Base-by-base conservation (phyloP, 2,329 filamentous ascomycete species). In the Nothophoma quercina region DNA sequence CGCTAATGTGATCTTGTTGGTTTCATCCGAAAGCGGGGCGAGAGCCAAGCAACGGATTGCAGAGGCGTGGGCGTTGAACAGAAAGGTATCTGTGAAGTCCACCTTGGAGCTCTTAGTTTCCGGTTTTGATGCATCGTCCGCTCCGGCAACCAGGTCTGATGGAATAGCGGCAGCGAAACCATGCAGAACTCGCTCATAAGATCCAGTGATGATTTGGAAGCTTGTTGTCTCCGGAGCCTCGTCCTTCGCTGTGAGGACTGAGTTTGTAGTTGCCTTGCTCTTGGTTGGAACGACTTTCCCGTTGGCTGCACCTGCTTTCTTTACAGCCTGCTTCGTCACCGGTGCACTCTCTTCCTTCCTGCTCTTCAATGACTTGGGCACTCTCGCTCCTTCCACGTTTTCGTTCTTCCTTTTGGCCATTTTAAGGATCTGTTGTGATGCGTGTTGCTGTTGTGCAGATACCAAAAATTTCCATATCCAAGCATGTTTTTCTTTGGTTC, bases 31-130 rank as follows among this genome's bases (percentile, higher is more conserved):
- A 0, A 89, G 81, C 7, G 69, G 70, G 7, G 93, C 97, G 56
- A 97, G 77, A 19, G 93, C 91, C 26, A 99, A 82, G 71, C 91
- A 96, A 65, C 92, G 89, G 71, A 99, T 91, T 4, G 95, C 88
- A 10, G 93, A 96, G 50, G 86, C 83, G 77, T 99, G 95, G 12
- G 95, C 93, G 70, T 93, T 91, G 83, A 99, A 97, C 51, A 99
- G 84, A 75, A 99, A 99, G 0, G 90, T 93, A 75, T 98, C 93
- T 61, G 90, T 85, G 70, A 97, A 98, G 43, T 87, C 81, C 47
- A 87, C 80, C 15, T 68, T 63, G 29, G 70, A 48, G 18, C 60
- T 55, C 30, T 67, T 63, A 21, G 62, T 48, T 43, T 67, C 62
- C 34, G 59, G 33, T 29, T 53, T 45, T 8, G 63, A 45, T 39